Conservation (phyloP, 2,329 filamentous ascomycete genomes). For the Cladosporium colombiae region DNA sequence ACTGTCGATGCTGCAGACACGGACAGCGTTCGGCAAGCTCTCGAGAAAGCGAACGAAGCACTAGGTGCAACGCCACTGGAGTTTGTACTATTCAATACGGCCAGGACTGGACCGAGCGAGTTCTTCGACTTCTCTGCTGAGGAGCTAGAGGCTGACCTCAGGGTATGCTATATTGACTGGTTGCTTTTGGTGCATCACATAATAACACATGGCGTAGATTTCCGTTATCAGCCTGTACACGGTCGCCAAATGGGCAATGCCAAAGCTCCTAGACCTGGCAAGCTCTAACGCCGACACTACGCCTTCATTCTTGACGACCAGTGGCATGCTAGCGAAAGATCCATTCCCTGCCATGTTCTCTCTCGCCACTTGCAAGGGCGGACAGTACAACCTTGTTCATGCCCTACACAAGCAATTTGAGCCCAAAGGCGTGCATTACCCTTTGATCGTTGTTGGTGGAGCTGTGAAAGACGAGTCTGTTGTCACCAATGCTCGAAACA, state of each 20-base stretch:
- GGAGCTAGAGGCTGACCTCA: constrained; percentile 52
- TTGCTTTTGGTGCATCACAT: neutral
- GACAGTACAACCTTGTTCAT: constrained; percentile 52
- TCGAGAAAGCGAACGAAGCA: constrained; percentile 45
- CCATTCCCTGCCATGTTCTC: constrained; percentile 50
- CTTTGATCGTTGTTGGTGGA: constrained; percentile 48
- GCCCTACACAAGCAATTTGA: constrained; percentile 44
- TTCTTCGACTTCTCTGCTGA: constrained; percentile 44
- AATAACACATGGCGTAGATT: constrained; percentile 23
- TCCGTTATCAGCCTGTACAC: constrained; percentile 49
- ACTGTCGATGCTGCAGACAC: constrained; percentile 47
- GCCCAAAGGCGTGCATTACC: constrained; percentile 46
- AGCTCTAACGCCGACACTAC: constrained; percentile 27
- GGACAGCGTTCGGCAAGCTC: constrained; percentile 37
- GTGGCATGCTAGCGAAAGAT: constrained; percentile 45
- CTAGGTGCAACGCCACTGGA: constrained; percentile 40
- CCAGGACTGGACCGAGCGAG: constrained; percentile 44
- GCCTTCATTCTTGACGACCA: constrained; percentile 51
- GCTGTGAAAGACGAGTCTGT: constrained; percentile 42
- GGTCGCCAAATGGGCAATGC: constrained; percentile 48
- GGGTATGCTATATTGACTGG: constrained; percentile 36
- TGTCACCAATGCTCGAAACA: constrained; percentile 45
- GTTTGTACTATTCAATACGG: constrained; percentile 54
- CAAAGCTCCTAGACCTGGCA: constrained; percentile 38
- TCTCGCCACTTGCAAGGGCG: constrained; percentile 51